Base-by-base conservation (phyloP, 306 rosid genomes). In the Echinosophora koreensis region DNA sequence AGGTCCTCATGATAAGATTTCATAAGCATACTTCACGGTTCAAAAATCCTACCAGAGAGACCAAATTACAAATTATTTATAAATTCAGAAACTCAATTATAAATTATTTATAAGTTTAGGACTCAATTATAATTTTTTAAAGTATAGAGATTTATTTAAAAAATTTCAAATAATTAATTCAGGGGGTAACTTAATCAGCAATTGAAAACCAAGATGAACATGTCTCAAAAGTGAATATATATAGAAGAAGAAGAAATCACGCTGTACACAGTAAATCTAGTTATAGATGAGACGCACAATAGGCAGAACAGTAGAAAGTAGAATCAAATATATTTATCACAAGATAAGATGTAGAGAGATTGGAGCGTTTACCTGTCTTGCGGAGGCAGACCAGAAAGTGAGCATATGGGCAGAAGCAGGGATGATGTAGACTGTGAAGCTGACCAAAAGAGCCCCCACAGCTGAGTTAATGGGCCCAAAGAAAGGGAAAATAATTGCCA, bases 391-490 rank as follows among this genome's bases (percentile, higher is more conserved):
- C 71, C 85, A 86, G 89, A 46, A 92, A 46, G 96, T 90, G 71
- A 92, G 90, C 90, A 92, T 92, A 76, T 90, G 94, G 28, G 97
- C 97, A 12, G 89, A 17, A 52, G 97, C 76, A 1, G 97, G 97
- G 63, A 90, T 90, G 85, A 92, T 86, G 87, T 92, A 92, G 82
- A 92, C 97, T 14, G 97, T 90, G 94, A 92, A 92, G 81, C 90
- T 92, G 80, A 92, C 97, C 76, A 92, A 61, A 66, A 92, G 94
- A 71, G 97, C 94, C 56, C 97, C 97, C 50, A 92, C 97, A 28
- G 97, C 94, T 0, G 97, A 92, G 82, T 92, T 92, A 58, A 92
- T 92, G 80, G 97, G 97, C 6, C 97, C 97, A 66, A 92, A 90
- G 85, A 92, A 92, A 15, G 97, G 97, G 77, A 92, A 92, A 71